These are phyloP conservation scores for Populus alba DNA, from an alignment of 345 rosid species.

Conservation along the genomic window DNA sequence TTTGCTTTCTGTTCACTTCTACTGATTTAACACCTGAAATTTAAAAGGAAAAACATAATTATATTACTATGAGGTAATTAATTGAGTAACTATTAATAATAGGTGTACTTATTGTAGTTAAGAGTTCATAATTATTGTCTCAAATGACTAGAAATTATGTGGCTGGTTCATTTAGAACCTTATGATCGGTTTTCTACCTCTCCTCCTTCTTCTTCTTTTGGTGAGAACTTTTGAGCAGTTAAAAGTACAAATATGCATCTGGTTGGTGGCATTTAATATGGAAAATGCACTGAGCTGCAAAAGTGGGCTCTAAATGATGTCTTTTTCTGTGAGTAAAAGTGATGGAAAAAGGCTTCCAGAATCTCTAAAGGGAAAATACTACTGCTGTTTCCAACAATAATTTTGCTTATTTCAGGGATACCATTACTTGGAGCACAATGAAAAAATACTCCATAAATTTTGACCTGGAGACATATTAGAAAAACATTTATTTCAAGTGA, in stretches of 20 bases:
- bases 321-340: neutral
- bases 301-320: neutral
- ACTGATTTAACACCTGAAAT: conserved; percentile 42
- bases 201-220: too few species aligned
- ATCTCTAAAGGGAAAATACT: too few species aligned
- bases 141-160: neutral
- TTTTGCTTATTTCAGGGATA: neutral
- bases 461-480: neutral
- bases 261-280: conserved; percentile 11
- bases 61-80: neutral
- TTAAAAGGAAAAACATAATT: neutral
- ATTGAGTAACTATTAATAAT: neutral
- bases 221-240: neutral
- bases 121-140: neutral
- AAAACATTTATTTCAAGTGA: neutral
- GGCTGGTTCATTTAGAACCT: conserved; percentile 2
- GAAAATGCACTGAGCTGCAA: neutral
- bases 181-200: too few species aligned
- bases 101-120: neutral
- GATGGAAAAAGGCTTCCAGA: neutral
- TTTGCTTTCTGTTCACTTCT: conserved; percentile 48
- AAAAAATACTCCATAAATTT: neutral
- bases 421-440: neutral
- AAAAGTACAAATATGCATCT: neutral
- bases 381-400: neutral